Conservation (phyloP, 1,284 basidiomycete species). For the Kalmanozyma brasiliensis region DNA sequence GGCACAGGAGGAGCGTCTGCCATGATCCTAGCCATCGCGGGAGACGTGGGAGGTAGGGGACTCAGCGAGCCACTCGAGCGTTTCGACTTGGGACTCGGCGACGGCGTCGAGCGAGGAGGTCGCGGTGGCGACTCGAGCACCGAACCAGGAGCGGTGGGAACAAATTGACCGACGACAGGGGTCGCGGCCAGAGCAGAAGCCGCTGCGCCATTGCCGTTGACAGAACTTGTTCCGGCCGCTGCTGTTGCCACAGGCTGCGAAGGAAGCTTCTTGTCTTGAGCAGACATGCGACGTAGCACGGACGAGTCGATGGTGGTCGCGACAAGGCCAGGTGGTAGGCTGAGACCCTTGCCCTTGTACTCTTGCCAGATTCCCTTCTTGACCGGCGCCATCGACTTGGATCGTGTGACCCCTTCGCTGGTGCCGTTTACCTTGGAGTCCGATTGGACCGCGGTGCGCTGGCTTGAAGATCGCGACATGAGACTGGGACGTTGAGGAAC, state of each 20-base stretch:
- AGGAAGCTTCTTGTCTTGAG: conserved; percentile 21
- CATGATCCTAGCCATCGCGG: conserved; percentile 38
- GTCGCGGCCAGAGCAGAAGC: conserved; percentile 1
- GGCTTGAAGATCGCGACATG: conserved; percentile 47
- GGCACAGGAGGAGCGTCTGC: conserved; percentile 54
- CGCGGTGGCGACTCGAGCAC: conserved; percentile 29
- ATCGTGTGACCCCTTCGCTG: conserved; percentile 21
- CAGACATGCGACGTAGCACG: conserved; percentile 24
- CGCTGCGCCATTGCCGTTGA: not conserved
- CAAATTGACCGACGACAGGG: conserved; percentile 17
- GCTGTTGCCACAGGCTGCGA: conserved; percentile 9
- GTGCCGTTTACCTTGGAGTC: conserved; percentile 11
- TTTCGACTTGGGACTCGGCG: conserved; percentile 25
- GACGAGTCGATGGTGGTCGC: conserved; percentile 57
- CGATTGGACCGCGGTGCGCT: conserved; percentile 28
- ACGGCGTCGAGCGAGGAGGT: conserved; percentile 3
- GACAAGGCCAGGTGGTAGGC: conserved; percentile 52
- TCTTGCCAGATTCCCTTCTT: conserved; percentile 45
- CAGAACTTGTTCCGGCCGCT: not conserved
- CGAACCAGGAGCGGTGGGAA: conserved; percentile 13
- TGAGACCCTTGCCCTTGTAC: conserved; percentile 57
- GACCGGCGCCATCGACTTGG: conserved; percentile 30
- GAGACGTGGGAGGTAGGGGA: conserved; percentile 20
- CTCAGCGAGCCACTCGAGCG: conserved; percentile 21
- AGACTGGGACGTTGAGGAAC: conserved; percentile 28